Conservation (phyloP, 306 rosid genomes). For the Quercus rubra region DNA sequence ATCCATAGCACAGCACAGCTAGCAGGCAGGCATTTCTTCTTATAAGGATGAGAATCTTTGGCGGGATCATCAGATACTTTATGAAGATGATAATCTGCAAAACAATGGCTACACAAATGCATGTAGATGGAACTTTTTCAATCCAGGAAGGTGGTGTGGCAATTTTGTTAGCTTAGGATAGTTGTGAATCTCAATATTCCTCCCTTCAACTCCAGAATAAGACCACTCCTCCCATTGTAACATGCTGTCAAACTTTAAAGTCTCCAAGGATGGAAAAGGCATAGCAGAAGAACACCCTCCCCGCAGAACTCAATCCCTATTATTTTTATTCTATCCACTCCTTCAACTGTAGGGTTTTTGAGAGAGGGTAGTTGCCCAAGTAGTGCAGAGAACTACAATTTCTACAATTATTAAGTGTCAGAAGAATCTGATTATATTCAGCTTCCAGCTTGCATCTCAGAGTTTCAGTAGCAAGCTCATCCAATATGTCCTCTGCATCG, state of each 20-base stretch:
- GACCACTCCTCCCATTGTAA: conserved; percentile 30
- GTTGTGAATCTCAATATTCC: conserved; percentile 19
- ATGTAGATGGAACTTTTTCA: conserved; percentile 1
- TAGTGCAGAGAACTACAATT: conserved; percentile 24
- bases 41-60: neutral
- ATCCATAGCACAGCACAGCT: neutral
- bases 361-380: conserved; percentile 28
- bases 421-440: conserved; percentile 13
- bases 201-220: conserved; percentile 24
- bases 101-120: neutral
- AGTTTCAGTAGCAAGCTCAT: conserved; percentile 26
- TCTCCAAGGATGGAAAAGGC: conserved; percentile 26
- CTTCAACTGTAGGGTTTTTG: conserved; percentile 25
- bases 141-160: conserved; percentile 13
- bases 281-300: neutral
- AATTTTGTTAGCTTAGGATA: conserved; percentile 30
- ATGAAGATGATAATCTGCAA: neutral
- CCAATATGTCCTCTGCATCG: conserved; percentile 33
- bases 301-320: conserved; percentile 18
- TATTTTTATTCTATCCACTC: conserved; percentile 10
- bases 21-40: neutral
- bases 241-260: conserved; percentile 25
- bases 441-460: conserved; percentile 15
- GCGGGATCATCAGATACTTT: neutral
- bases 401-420: conserved; percentile 8